phyloP scores from a whole-genome alignment of 257 asterid genomes.

The Fraxinus quadrangulata region DNA sequence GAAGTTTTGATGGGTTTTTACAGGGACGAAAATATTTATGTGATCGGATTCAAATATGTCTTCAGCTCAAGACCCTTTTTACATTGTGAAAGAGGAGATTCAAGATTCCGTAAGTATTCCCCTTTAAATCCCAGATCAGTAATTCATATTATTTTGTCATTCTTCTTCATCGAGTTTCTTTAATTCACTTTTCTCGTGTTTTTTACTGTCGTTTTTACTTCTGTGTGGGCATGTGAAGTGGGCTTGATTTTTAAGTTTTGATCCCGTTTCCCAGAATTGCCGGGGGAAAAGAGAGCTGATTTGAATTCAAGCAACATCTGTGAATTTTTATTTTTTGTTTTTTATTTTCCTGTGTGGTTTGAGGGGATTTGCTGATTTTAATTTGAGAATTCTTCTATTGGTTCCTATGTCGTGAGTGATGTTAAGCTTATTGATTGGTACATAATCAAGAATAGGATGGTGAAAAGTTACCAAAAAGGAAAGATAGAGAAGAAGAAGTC shows the following conservation, averaged over 20 bases:
- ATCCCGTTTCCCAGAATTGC: neutral
- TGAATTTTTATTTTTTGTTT: too few relatives aligned
- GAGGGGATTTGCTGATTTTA: neutral
- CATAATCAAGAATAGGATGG: too few relatives aligned
- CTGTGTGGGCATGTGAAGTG: slow-evolving; percentile 9
- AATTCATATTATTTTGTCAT: neutral
- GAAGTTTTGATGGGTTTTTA: slow-evolving; percentile 12
- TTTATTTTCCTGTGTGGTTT: neutral
- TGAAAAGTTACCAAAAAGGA: too few relatives aligned
- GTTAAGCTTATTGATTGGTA: too few relatives aligned
- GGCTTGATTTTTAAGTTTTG: slow-evolving; percentile 7
- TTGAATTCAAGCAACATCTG: neutral
- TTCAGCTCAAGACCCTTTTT: slow-evolving; percentile 94
- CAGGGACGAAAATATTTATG: slow-evolving; percentile 8
- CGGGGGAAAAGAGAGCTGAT: neutral
- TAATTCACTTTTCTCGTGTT: neutral
- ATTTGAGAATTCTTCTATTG: too few relatives aligned
- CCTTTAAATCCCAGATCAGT: slow-evolving; percentile 16
- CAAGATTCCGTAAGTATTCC: slow-evolving; percentile 77
- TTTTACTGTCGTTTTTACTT: neutral
- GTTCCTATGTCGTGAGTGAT: too few relatives aligned
- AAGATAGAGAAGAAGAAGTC: too few relatives aligned
- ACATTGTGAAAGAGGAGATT: slow-evolving; percentile 95
- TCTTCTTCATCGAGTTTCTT: neutral
- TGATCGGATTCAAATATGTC: slow-evolving; percentile 51